These are phyloP conservation scores for Mycena galopus DNA, from an alignment of 768 basidiomycete species.

Conservation along the genomic window DNA sequence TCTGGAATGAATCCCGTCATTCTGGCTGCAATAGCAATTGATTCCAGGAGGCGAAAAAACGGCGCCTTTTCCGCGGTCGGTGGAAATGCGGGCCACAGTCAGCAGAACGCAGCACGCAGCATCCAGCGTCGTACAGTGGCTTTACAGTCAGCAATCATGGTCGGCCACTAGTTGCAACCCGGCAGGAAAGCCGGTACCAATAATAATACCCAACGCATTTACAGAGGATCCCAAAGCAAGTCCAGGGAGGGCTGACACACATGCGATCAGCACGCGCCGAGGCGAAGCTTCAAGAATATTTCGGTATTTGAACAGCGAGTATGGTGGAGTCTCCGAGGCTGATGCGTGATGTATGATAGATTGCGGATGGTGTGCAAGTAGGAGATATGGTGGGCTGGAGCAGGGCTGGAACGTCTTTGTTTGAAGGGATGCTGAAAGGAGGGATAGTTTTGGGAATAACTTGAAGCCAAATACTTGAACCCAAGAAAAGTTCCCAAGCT, in stretches of 20 bases:
- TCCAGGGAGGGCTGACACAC: constrained; percentile 5
- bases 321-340: neutral
- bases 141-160: neutral
- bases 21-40: no score
- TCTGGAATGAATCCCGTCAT: no score
- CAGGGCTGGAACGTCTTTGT: neutral
- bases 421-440: neutral
- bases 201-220: no score
- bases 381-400: neutral
- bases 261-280: constrained; percentile 20
- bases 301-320: neutral
- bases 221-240: neutral
- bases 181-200: neutral
- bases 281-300: neutral
- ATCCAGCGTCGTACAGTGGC: neutral
- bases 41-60: neutral
- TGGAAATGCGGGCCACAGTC: neutral
- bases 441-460: neutral
- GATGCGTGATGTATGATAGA: constrained; percentile 1
- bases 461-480: neutral
- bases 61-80: neutral
- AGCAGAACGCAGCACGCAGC: neutral
- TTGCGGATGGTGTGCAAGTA: neutral
- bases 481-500: neutral
- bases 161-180: neutral